Evolutionary conservation across 2,329 filamentous ascomycete genomes (phyloP).

Genomic region (Talaromyces pinophilus): DNA sequence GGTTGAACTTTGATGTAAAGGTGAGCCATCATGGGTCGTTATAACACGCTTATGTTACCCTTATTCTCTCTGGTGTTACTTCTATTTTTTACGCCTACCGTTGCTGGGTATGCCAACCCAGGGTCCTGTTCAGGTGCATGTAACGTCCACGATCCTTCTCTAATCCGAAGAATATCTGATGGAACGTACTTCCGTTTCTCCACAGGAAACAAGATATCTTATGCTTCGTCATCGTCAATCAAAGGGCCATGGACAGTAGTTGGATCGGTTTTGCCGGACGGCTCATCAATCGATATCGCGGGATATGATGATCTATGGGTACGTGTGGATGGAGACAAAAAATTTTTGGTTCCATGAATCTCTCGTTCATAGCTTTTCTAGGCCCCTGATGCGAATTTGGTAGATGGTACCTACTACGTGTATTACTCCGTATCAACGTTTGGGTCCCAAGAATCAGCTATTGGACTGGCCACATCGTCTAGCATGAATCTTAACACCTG

Average conservation of each 20-base stretch:
- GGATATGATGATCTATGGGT: neutral
- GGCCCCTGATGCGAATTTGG: neutral
- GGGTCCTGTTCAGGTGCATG: constrained; percentile 36
- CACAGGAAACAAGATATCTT: constrained; percentile 53
- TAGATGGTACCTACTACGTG: neutral
- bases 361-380: neutral
- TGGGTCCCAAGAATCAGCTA: constrained; percentile 62
- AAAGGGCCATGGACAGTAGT: constrained; percentile 54
- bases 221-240: constrained; percentile 51
- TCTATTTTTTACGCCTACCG: neutral
- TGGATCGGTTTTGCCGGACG: constrained; percentile 50
- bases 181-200: constrained; percentile 57
- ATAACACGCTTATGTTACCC: neutral
- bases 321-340: neutral
- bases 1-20: neutral
- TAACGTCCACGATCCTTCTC: constrained; percentile 50
- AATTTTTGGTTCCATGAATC: neutral
- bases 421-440: constrained; percentile 33
- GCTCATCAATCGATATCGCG: neutral
- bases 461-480: constrained; percentile 58
- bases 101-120: neutral
- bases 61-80: neutral
- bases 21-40: neutral
- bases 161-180: constrained; percentile 51
- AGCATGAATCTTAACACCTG: constrained; percentile 42